Base-by-base conservation (phyloP, 352 stramenopile genomes). In the Lagenidium giganteum region DNA sequence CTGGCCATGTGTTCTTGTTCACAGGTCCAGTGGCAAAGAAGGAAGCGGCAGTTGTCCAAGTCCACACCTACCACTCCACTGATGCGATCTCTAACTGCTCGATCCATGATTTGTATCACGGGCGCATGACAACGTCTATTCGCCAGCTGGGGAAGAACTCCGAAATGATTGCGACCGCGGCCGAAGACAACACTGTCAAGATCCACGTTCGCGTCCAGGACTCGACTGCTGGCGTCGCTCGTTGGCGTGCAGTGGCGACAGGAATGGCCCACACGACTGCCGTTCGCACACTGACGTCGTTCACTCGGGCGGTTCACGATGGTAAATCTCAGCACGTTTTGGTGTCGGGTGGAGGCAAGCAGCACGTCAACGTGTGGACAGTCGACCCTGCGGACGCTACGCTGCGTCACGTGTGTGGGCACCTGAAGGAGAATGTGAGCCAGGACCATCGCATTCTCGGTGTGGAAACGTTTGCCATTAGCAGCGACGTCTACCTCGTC, bases 371-470 rank as follows among this genome's bases (percentile, higher is more conserved):
- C 31, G 71, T 73, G 28, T 94, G 83, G 83, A 47, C 67, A 11
- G 70, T 91, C 26, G 36, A 20, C 9, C 60, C 64, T 9, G 32
- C 51, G 3, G 43, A 61, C 4, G 52, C 74, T 22, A 52, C 70
- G 17, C 54, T 90, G 16, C 64, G 73, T 32, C 65, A 83, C 42
- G 29, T 94, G 11, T 81, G 61, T 26, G 69, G 78, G 25, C 67
- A 82, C n/a, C 80, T 90, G 44, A 64, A 56, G 29, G 50, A 45
- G 1, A 62, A 73, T 12, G 72, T 68, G 25, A 52, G 73, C 11
- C 83, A 94, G 28, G 83, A 94, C 44, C 83, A 94, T 43, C 83
- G 83, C 41, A 92, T 94, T 42, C 67, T 94, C 17, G 76, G 73
- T 0, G 61, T 94, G 24, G 54, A 61, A 8, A 82, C 76, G 8